Conservation (phyloP, 2,329 filamentous ascomycete species). For the Monosporascus sp. region DNA sequence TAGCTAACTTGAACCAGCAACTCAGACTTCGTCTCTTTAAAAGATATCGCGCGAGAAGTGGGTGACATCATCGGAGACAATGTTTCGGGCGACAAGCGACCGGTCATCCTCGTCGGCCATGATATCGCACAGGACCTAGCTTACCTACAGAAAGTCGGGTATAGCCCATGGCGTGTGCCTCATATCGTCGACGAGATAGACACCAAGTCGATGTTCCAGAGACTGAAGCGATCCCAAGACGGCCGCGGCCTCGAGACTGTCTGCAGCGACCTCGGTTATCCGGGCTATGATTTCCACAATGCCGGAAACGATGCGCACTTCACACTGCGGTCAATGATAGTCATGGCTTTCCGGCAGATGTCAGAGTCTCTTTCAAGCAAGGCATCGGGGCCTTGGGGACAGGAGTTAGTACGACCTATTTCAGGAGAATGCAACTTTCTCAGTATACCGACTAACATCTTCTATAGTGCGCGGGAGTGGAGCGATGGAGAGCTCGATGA, state of each 20-base stretch:
- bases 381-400: neutral
- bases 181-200: constrained; percentile 65
- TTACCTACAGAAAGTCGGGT: constrained; percentile 62
- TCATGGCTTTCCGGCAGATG: constrained; percentile 43
- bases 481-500: constrained; percentile 27
- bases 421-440: neutral
- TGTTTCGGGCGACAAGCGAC: constrained; percentile 17
- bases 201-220: constrained; percentile 65
- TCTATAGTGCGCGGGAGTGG: constrained; percentile 22
- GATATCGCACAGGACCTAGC: constrained; percentile 62
- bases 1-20: constrained; percentile 25
- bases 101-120: constrained; percentile 76
- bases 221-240: constrained; percentile 49
- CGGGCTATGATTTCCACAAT: constrained; percentile 69
- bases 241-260: constrained; percentile 54
- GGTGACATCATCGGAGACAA: constrained; percentile 30
- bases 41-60: constrained; percentile 31
- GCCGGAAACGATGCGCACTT: constrained; percentile 82
- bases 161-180: constrained; percentile 47
- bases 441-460: neutral
- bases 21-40: constrained; percentile 35
- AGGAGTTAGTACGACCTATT: neutral
- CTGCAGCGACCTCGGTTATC: constrained; percentile 59
- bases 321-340: constrained; percentile 69
- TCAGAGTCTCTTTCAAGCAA: neutral